These are phyloP conservation scores for Cladosporium sp. DNA, from an alignment of 2,329 filamentous ascomycete species.

Conservation along the genomic window DNA sequence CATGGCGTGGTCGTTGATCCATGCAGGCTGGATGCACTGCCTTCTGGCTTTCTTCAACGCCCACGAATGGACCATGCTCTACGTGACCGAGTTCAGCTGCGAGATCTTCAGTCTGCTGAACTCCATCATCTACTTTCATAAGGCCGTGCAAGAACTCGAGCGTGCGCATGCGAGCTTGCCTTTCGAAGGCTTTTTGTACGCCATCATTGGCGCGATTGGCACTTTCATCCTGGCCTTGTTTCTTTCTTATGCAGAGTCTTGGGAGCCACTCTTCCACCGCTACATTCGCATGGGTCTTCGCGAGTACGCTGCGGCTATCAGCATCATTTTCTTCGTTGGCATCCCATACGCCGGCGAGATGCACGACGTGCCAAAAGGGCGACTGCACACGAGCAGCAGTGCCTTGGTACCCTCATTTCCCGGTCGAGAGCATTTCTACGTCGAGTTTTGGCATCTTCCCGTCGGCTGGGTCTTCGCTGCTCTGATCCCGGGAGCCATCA, in stretches of 20 bases:
- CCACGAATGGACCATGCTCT: slow-evolving; percentile 67
- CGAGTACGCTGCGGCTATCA: slow-evolving; percentile 64
- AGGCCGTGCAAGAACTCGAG: slow-evolving; percentile 61
- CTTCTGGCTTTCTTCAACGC: slow-evolving; percentile 63
- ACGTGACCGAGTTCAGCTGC: slow-evolving; percentile 63
- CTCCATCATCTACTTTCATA: slow-evolving; percentile 66
- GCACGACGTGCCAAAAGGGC: slow-evolving; percentile 54
- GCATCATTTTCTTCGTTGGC: slow-evolving; percentile 62
- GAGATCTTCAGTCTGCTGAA: slow-evolving; percentile 66
- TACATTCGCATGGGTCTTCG: slow-evolving; percentile 58
- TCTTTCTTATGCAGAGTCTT: slow-evolving; percentile 58
- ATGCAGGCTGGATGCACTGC: slow-evolving; percentile 62
- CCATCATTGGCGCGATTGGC: slow-evolving; percentile 59
- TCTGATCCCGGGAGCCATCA: slow-evolving; percentile 59
- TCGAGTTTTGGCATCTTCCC: slow-evolving; percentile 60
- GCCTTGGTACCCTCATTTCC: slow-evolving; percentile 56
- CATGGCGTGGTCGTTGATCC: slow-evolving; percentile 65
- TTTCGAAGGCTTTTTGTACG: slow-evolving; percentile 61
- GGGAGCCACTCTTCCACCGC: slow-evolving; percentile 58
- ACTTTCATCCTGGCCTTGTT: slow-evolving; percentile 61
- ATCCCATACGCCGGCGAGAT: slow-evolving; percentile 61
- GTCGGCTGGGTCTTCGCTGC: slow-evolving; percentile 58
- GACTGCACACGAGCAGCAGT: slow-evolving; percentile 50
- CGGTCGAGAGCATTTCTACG: slow-evolving; percentile 53
- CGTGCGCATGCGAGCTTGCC: slow-evolving; percentile 54